A percentile compares a stretch with the other conserved stretches of the same genome.
Conservation (phyloP, 225 moss, liverwort and hornwort species). For the Pseudoscleropodium purum region DNA sequence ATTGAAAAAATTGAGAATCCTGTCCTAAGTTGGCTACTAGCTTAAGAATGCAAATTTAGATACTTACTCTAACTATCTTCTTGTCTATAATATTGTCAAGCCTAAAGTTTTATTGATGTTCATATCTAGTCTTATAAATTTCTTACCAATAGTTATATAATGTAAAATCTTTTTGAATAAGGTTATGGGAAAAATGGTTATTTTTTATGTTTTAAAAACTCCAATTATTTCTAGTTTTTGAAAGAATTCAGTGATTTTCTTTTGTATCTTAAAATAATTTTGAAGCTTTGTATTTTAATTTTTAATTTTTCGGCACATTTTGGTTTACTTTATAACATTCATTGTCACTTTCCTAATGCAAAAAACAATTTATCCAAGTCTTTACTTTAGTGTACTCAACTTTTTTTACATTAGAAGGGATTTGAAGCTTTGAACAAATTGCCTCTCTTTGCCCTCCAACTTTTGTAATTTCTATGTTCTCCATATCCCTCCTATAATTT, state of each 20-base stretch:
- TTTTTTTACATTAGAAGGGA: not conserved
- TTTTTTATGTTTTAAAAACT: not conserved
- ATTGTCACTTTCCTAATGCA: not conserved
- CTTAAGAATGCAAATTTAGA: not conserved
- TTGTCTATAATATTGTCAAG: not conserved
- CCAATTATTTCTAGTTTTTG: not conserved
- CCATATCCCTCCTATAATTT: not conserved
- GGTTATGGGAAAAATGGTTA: not conserved
- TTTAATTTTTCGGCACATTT: not conserved
- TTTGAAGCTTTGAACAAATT: not conserved
- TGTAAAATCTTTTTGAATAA: not conserved
- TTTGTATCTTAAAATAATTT: not conserved
- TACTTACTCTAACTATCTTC: accelerated
- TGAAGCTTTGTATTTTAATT: not conserved
- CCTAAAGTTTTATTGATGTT: not conserved
- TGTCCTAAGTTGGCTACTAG: accelerated
- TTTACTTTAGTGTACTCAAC: not conserved
- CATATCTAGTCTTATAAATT: not conserved
- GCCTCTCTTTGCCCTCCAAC: not conserved
- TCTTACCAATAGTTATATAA: accelerated
- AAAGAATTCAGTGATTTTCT: not conserved
- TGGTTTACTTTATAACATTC: not conserved
- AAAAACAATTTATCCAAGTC: not conserved
- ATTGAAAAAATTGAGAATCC: not conserved
- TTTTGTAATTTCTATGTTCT: not conserved